Evolutionary conservation across 306 rosid genomes (phyloP).

Genomic region (Vicia sativa): DNA sequence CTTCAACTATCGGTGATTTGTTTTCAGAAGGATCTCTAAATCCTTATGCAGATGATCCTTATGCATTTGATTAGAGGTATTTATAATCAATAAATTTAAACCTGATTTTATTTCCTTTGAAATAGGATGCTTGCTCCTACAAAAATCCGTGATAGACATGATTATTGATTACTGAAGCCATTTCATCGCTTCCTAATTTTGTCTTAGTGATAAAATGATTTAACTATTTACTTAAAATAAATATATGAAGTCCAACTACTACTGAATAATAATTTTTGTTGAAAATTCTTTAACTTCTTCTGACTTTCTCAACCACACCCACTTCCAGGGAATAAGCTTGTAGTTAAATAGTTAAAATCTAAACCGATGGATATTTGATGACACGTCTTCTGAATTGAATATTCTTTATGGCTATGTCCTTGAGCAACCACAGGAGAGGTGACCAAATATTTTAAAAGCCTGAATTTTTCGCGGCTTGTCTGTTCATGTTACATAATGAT

Average conservation of each 20-base stretch:
- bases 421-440: background rate
- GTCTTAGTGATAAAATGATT: slow-evolving; percentile 5
- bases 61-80: slow-evolving; percentile 93
- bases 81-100: slow-evolving; percentile 28
- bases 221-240: slow-evolving; percentile 10
- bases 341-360: background rate
- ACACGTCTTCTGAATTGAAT: background rate
- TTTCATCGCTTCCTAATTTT: slow-evolving; percentile 10
- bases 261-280: background rate
- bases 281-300: slow-evolving; percentile 8
- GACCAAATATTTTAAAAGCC: background rate
- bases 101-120: slow-evolving; percentile 20
- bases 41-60: slow-evolving; percentile 98
- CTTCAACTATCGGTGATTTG: slow-evolving; percentile 86
- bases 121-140: slow-evolving; percentile 21
- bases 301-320: background rate
- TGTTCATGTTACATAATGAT: background rate
- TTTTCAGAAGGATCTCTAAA: slow-evolving; percentile 96
- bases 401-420: background rate
- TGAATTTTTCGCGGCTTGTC: background rate
- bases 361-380: background rate
- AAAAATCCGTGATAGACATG: slow-evolving; percentile 2
- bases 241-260: slow-evolving; percentile 9
- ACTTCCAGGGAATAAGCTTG: background rate
- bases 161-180: background rate